Evolutionary conservation across 257 asterid genomes (phyloP), one percentile per base, ranked within the genome.

Genomic region (Solanum gandarillasii): DNA sequence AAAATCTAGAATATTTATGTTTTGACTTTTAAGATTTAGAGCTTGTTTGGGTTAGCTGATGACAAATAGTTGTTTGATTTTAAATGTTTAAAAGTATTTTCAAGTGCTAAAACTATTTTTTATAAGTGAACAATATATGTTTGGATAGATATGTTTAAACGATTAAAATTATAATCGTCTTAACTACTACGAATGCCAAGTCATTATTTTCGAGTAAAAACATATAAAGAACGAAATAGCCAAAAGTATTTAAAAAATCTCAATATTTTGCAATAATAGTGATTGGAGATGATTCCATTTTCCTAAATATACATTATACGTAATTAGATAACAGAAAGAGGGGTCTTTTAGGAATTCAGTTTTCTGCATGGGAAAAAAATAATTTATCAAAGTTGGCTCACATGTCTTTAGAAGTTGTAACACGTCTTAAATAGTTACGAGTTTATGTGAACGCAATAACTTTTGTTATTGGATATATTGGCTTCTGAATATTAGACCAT

Each of bases 11-110:
- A 82, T 18, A 6, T 29, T 6, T 38, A 36, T 65, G 75, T 10
- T 35, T 88, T 75, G 90, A 88, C 83, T 88, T 88, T 74, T 12
- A 25, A 67, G 68, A 60, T 60, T 43, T 43, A 43, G 16, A 43
- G 16, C 6, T 2, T 12, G 16, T 43, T 43, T 43, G 52, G 16
- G 1, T 43, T 43, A 43, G 52, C 16, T 43, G 52, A 43, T 43
- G 52, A 43, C 52, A 43, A 43, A 4, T 12, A 43, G 52, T 43
- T 43, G 16, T 43, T 43, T 0, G 6, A 43, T 43, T 43, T 43
- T 43, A 43, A 43, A 4, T 4, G 2, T 43, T 43, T 43, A 43
- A 12, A 43, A 43, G 16, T 43, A 43, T 43, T 43, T 43, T 43
- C 52, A 43, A 43, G 2, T 43, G 52, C 52, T 43, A 43, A 43